Base-by-base conservation (phyloP, 805 yeast species). In the Kodamaea kaohsiungensis region DNA sequence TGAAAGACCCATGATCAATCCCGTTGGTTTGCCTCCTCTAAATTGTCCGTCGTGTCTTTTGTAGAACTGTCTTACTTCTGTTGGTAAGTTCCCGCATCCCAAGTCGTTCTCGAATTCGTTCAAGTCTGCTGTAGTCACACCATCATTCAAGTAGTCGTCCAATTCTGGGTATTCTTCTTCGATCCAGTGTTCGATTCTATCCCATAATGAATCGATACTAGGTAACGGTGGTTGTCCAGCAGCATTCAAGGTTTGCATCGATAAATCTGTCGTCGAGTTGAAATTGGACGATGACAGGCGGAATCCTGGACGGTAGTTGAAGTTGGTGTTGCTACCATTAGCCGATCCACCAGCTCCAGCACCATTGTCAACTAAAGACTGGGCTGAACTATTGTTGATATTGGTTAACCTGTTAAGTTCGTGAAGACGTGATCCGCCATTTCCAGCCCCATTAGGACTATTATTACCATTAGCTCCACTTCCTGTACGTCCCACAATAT, bases 141-240 rank as follows among this genome's bases (percentile, higher is more conserved):
- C 80, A 49, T 67, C 66, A 56, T 76, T 75, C 63, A 76, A 66
- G 56, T 66, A 67, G 54, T 76, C 80, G 51, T 68, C 78, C 54
- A 76, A 70, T 57, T 76, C 80, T 1, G 80, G 80, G 58, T 75
- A 76, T 59, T 76, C 80, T 48, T 73, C 76, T 42, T 76, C 80
- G 54, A 75, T 65, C 73, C 78, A 76, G 43, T 58, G 57, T 55
- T 73, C 80, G 48, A 76, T 67, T 37, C 79, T 62, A 56, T 69
- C 72, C 80, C 80, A 76, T 50, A 76, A 64, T 3, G 77, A 68
- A 55, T 76, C 80, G 19, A 76, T 53, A 19, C 53, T 46, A 15
- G 84, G 83, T 51, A 79, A 65, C 16, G 83, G 83, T 19, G 82
- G 81, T 56, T 71, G 79, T 1, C 84, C 84, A 39, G 73, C 72